Evolutionary conservation across 1,139 yeast genomes (phyloP).

Genomic region (Magnusiomyces clavatus): DNA sequence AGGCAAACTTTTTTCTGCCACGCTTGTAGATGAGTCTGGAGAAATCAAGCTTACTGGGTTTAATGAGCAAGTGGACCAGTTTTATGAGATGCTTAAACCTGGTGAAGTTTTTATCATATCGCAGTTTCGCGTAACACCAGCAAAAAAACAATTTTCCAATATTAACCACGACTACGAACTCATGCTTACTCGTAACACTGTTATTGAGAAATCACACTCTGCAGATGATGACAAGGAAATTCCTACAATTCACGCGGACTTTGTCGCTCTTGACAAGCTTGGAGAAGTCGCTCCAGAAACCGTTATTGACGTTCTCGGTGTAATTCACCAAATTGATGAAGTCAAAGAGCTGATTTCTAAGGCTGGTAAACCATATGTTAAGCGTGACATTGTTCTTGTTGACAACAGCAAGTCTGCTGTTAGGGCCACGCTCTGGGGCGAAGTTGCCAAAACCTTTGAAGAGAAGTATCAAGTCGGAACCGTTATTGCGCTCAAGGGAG

Average conservation of each 20-base stretch:
- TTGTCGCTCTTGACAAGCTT: slow-evolving; percentile 60
- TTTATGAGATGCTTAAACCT: slow-evolving; percentile 67
- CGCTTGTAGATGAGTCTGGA: slow-evolving; percentile 87
- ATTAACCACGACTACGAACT: slow-evolving; percentile 86
- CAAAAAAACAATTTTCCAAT: slow-evolving; percentile 81
- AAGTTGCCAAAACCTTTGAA: slow-evolving; percentile 68
- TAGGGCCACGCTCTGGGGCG: slow-evolving; percentile 85
- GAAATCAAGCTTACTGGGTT: slow-evolving; percentile 96
- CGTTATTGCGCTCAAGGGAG: slow-evolving; percentile 88
- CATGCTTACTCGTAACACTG: slow-evolving; percentile 70
- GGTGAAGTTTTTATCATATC: slow-evolving; percentile 84
- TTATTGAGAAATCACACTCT: slow-evolving; percentile 65
- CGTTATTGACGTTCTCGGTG: slow-evolving; percentile 80
- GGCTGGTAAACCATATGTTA: slow-evolving; percentile 82
- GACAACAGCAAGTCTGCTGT: slow-evolving; percentile 78
- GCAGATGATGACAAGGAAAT: slow-evolving; percentile 35
- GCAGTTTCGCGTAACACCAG: slow-evolving; percentile 70
- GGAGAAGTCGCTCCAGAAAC: slow-evolving; percentile 63
- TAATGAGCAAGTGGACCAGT: slow-evolving; percentile 76
- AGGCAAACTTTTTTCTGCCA: slow-evolving; percentile 83
- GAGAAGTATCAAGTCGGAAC: slow-evolving; percentile 55
- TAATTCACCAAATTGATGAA: slow-evolving; percentile 68
- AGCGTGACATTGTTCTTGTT: slow-evolving; percentile 80
- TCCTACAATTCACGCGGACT: slow-evolving; percentile 73
- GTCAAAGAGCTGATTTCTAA: slow-evolving; percentile 81